Conservation (phyloP, 2,329 filamentous ascomycete genomes). For the Ophiostoma pallidulum region DNA sequence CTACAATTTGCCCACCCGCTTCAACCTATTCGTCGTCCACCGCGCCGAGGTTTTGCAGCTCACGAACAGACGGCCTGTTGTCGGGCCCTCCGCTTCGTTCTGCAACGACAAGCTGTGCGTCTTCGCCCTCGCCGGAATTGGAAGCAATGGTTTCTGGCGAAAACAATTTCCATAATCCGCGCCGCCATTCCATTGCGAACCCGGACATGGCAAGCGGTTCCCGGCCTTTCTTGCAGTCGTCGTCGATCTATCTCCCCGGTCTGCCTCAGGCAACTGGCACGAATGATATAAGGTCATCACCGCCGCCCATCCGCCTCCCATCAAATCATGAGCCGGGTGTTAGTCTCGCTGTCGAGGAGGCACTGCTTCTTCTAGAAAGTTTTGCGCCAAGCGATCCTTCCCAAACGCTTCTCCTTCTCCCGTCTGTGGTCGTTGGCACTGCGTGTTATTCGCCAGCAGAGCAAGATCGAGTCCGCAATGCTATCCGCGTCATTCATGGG, state of each 20-base stretch:
- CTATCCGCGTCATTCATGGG: conserved; percentile 41
- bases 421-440: conserved; percentile 52
- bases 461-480: conserved; percentile 41
- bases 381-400: conserved; percentile 49
- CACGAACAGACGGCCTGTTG: conserved; percentile 5
- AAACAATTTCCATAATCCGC: conserved; percentile 7
- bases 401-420: conserved; percentile 51
- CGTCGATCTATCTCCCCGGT: conserved; percentile 9
- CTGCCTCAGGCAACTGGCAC: conserved; percentile 12
- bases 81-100: conserved; percentile 24
- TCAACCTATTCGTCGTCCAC: conserved; percentile 14
- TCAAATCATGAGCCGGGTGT: conserved; percentile 42
- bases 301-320: conserved; percentile 38
- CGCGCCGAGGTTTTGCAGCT: neutral
- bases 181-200: conserved; percentile 21
- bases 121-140: conserved; percentile 22
- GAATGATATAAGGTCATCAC: conserved; percentile 24
- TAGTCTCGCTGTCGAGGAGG: conserved; percentile 46
- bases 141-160: conserved; percentile 2
- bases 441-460: conserved; percentile 45
- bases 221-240: conserved; percentile 11
- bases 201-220: conserved; percentile 10
- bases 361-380: conserved; percentile 42
- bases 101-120: conserved; percentile 25
- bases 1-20: conserved; percentile 49